Percentiles rank a stretch among this genome's conserved stretches.
Evolutionary conservation across 352 stramenopile genomes (phyloP).

Genomic region (Phytophthora megakarya): DNA sequence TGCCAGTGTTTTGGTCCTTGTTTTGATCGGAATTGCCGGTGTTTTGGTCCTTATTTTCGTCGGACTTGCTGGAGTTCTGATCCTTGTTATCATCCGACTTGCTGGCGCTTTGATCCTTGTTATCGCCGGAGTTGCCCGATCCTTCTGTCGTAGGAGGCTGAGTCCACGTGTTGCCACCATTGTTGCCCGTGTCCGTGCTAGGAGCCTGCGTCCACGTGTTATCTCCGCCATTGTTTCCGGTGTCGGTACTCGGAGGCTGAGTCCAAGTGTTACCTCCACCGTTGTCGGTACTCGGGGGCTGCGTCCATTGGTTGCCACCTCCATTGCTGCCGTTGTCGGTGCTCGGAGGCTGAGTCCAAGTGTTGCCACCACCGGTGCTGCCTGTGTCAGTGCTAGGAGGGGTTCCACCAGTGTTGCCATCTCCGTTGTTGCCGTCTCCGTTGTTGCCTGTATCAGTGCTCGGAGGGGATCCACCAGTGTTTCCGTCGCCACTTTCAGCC

Average conservation of each 20-base stretch:
- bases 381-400: background rate
- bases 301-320: background rate
- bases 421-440: background rate
- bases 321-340: background rate
- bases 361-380: background rate
- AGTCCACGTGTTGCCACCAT: background rate
- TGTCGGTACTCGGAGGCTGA: background rate
- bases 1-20: background rate
- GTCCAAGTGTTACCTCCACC: slow-evolving; percentile 10
- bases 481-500: slow-evolving; percentile 17
- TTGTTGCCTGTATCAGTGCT: slow-evolving; percentile 1
- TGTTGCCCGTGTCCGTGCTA: background rate
- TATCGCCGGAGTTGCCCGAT: background rate
- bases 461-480: background rate
- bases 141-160: background rate
- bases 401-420: background rate
- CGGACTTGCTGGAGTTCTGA: background rate
- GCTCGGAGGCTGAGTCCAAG: background rate
- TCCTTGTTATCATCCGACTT: background rate
- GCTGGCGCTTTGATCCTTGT: too few species aligned
- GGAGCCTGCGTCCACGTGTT: background rate
- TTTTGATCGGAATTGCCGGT: background rate
- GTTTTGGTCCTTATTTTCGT: background rate
- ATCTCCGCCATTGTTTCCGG: too few species aligned
- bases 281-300: too few species aligned